phyloP scores from a whole-genome alignment of 495 filamentous ascomycete genomes.

The Tuber borchii region DNA sequence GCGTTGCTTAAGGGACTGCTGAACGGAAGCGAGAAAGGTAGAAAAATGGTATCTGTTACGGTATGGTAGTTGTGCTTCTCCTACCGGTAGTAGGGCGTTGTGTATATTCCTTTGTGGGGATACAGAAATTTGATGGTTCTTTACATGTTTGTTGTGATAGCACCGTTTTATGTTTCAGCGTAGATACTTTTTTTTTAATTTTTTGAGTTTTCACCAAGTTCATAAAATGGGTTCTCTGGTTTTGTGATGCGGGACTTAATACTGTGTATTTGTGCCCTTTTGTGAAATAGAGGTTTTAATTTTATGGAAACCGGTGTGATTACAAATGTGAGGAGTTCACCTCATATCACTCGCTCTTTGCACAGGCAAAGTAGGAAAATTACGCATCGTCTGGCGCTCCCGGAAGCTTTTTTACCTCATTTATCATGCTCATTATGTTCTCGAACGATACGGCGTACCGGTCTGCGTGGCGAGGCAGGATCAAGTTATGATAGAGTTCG shows the following conservation, averaged over 20 bases:
- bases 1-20: constrained; percentile 58
- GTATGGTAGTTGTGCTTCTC: too few relatives aligned
- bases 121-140: neutral
- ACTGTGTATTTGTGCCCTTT: neutral
- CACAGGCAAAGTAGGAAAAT: neutral
- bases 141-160: neutral
- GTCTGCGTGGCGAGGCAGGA: neutral
- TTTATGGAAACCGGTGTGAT: neutral
- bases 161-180: neutral
- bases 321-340: neutral
- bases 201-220: neutral
- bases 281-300: neutral
- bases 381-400: neutral
- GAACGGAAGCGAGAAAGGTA: neutral
- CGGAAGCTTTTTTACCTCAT: neutral
- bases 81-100: too few relatives aligned
- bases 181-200: neutral
- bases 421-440: neutral
- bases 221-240: neutral
- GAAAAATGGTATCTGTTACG: neutral
- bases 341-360: neutral
- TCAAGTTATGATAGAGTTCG: neutral
- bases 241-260: neutral
- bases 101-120: neutral
- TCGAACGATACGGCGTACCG: neutral